Conservation (phyloP, 306 rosid species). For the Adenanthera pavonina region DNA sequence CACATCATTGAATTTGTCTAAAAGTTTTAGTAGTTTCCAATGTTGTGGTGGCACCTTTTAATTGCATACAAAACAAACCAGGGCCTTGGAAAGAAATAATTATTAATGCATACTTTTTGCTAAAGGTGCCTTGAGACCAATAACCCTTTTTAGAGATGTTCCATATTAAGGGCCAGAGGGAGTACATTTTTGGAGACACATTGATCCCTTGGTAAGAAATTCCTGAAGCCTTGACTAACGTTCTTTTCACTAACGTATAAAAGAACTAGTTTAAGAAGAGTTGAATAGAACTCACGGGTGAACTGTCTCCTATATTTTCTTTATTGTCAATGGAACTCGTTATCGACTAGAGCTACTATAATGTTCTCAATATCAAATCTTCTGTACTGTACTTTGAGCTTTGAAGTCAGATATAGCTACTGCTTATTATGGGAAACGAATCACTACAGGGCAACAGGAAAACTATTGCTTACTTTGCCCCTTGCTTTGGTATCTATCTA, state of each 20-base stretch:
- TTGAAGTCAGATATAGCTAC: not conserved
- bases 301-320: slow-evolving; percentile 12
- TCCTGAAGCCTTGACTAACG: not conserved
- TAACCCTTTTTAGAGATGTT: too few species aligned
- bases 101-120: too few species aligned
- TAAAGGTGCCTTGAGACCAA: too few species aligned
- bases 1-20: too few species aligned
- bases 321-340: not conserved
- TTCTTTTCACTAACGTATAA: too few species aligned
- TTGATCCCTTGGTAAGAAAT: not conserved
- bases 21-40: too few species aligned
- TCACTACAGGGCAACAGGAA: not conserved
- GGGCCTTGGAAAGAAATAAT: too few species aligned
- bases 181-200: not conserved
- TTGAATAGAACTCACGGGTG: slow-evolving; percentile 1
- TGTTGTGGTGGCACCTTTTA: too few species aligned
- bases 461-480: not conserved
- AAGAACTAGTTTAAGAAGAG: not conserved
- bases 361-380: not conserved
- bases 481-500: not conserved
- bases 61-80: too few species aligned
- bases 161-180: too few species aligned
- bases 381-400: not conserved
- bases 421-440: not conserved
- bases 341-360: not conserved